A percentile compares a stretch with the other conserved stretches of the same genome.
These are phyloP conservation scores for Globisporangium ultimum DNA, from an alignment of 352 stramenopile genomes.

Conservation along the genomic window DNA sequence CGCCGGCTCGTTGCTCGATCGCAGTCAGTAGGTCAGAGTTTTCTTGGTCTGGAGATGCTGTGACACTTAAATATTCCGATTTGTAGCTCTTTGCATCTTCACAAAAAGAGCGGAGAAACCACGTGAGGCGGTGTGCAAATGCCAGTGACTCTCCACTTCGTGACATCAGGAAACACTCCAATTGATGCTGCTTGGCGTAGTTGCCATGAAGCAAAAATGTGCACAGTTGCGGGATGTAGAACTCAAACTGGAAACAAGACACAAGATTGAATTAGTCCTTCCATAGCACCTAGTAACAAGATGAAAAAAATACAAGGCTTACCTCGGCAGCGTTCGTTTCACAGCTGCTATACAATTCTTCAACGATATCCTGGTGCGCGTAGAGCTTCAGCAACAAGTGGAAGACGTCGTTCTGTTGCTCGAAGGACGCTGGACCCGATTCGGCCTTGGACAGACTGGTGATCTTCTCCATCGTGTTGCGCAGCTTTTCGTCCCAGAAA, in stretches of 20 bases:
- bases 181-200: constrained; percentile 78
- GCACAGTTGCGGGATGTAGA: constrained; percentile 89
- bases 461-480: constrained; percentile 53
- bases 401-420: constrained; percentile 47
- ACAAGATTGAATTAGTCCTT: too few relatives aligned
- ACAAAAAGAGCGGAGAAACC: constrained; percentile 88
- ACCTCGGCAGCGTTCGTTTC: constrained; percentile 50
- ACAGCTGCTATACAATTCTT: constrained; percentile 69
- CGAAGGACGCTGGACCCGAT: constrained; percentile 11
- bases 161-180: constrained; percentile 86
- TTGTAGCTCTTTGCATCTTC: constrained; percentile 56
- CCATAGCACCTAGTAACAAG: not conserved
- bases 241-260: constrained; percentile 50
- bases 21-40: constrained; percentile 60
- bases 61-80: constrained; percentile 76
- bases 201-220: constrained; percentile 84
- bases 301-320: not conserved
- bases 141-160: constrained; percentile 74
- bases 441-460: constrained; percentile 24
- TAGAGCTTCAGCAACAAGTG: constrained; percentile 77
- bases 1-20: constrained; percentile 60
- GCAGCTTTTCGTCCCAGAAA: constrained; percentile 81
- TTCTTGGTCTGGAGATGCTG: constrained; percentile 47
- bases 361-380: constrained; percentile 79
- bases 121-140: constrained; percentile 82